phyloP scores from a whole-genome alignment of 306 rosid genomes.

The Vachellia collinsii region DNA sequence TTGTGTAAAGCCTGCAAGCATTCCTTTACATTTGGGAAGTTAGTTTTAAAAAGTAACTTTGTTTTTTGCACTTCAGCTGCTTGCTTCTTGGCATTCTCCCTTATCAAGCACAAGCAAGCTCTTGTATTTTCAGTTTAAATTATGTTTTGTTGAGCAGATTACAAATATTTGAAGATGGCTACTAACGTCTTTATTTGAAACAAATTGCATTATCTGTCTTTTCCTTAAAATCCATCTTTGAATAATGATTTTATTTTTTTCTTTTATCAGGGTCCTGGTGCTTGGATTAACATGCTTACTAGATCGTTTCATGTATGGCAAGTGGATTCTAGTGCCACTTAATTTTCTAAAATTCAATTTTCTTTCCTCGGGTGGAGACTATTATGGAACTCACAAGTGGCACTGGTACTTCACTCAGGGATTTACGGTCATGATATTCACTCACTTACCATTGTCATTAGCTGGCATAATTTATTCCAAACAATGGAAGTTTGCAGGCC shows the following conservation, averaged over 20 bases:
- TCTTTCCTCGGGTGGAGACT: conserved; percentile 94
- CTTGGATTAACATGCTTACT: conserved; percentile 70
- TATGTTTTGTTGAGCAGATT: background rate
- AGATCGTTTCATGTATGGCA: conserved; percentile 80
- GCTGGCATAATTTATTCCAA: conserved; percentile 76
- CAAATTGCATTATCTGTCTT: background rate
- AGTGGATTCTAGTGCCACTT: conserved; percentile 87
- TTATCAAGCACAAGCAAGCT: background rate
- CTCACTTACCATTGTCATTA: conserved; percentile 76
- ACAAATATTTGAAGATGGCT: background rate
- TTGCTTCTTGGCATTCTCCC: background rate
- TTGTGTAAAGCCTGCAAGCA: background rate
- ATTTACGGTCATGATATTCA: conserved; percentile 79
- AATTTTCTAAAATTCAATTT: conserved; percentile 91
- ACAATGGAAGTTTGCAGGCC: conserved; percentile 84
- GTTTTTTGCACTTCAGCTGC: background rate
- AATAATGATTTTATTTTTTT: conserved; percentile 24
- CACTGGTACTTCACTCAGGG: conserved; percentile 99
- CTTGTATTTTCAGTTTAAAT: background rate
- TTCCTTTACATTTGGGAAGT: background rate
- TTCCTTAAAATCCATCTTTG: conserved; percentile 18
- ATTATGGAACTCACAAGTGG: conserved; percentile 97
- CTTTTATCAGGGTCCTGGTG: conserved; percentile 66
- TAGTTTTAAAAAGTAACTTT: background rate
- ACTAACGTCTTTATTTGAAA: background rate